phyloP scores from a whole-genome alignment of 2,329 filamentous ascomycete genomes.

The Laburnicola sp. region DNA sequence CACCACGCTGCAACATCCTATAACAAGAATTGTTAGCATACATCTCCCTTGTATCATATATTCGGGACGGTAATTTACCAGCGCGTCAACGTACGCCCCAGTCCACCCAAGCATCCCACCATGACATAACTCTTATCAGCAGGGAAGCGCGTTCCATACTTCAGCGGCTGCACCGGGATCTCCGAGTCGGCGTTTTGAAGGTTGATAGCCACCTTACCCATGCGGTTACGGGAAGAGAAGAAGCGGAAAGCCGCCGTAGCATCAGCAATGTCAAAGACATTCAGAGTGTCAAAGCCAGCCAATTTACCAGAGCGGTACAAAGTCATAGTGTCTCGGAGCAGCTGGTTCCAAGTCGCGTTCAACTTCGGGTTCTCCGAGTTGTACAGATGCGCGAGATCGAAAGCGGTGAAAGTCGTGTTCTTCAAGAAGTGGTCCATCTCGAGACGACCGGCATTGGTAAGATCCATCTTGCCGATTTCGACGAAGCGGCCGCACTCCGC shows the following conservation, averaged over 20 bases:
- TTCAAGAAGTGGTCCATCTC: slow-evolving; percentile 18
- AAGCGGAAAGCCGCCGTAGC: background rate
- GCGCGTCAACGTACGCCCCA: background rate
- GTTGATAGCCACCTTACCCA: background rate
- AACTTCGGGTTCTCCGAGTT: background rate
- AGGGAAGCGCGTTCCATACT: background rate
- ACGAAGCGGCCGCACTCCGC: slow-evolving; percentile 34
- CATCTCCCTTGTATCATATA: no score
- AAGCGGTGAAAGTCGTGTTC: slow-evolving; percentile 9
- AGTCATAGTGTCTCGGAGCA: background rate
- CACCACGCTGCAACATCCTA: slow-evolving; percentile 18
- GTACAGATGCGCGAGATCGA: slow-evolving; percentile 15
- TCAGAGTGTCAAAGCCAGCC: background rate
- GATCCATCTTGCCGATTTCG: slow-evolving; percentile 26
- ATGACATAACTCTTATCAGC: background rate
- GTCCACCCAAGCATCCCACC: slow-evolving; percentile 1
- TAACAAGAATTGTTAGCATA: no score
- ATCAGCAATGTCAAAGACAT: slow-evolving; percentile 5
- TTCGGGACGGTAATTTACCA: background rate
- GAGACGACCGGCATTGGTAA: slow-evolving; percentile 7
- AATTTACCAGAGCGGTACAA: background rate
- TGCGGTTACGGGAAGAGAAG: background rate
- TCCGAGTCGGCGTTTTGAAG: background rate
- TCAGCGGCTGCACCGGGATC: background rate
- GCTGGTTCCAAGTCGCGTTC: background rate